These are phyloP conservation scores for Monilinia fructicola DNA, from an alignment of 2,329 filamentous ascomycete species.

Conservation along the genomic window DNA sequence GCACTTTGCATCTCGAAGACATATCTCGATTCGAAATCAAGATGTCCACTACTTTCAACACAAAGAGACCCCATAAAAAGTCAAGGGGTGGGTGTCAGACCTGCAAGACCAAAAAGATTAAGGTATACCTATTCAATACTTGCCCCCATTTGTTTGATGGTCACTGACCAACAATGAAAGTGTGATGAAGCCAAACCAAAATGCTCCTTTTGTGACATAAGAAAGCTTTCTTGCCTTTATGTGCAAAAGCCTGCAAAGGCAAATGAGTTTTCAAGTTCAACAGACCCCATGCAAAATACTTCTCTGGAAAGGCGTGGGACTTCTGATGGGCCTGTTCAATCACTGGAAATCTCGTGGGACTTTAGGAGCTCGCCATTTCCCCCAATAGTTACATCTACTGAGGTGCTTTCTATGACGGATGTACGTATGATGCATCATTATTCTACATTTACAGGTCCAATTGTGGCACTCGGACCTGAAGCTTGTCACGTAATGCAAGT, in stretches of 20 bases:
- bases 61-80: slow-evolving; percentile 40
- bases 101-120: slow-evolving; percentile 39
- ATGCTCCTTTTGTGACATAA: slow-evolving; percentile 36
- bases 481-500: slow-evolving; percentile 29
- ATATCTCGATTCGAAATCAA: not conserved
- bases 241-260: slow-evolving; percentile 2
- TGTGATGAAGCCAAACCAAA: slow-evolving; percentile 38
- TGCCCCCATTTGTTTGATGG: not conserved
- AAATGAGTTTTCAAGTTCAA: not conserved
- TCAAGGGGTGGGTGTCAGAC: slow-evolving; percentile 37
- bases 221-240: slow-evolving; percentile 36
- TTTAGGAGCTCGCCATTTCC: slow-evolving; percentile 24
- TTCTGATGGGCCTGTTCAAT: not conserved
- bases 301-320: not conserved
- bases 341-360: slow-evolving; percentile 16
- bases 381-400: slow-evolving; percentile 27
- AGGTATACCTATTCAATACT: slow-evolving; percentile 30
- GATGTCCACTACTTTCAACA: slow-evolving; percentile 29
- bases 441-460: slow-evolving; percentile 32
- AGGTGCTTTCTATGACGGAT: slow-evolving; percentile 31
- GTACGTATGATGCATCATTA: slow-evolving; percentile 38
- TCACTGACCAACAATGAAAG: slow-evolving; percentile 27
- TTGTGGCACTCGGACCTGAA: slow-evolving; percentile 27
- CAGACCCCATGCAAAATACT: not conserved
- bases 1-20: not conserved